These are phyloP conservation scores for Hypholoma fasciculare DNA, from an alignment of 768 basidiomycete species.

Conservation along the genomic window DNA sequence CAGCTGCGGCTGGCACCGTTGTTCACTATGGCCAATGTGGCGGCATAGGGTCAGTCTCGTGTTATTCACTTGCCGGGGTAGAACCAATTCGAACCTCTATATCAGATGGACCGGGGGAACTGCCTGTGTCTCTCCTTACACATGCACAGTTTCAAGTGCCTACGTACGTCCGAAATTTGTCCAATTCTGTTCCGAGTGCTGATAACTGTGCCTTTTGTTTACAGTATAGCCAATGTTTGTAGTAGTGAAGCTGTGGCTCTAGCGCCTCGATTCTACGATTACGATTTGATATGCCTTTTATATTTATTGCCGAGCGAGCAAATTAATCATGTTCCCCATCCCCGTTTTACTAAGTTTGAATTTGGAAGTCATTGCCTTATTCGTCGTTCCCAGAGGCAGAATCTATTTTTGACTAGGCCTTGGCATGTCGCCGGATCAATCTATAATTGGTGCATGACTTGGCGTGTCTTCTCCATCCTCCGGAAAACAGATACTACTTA, in stretches of 20 bases:
- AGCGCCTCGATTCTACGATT: too few relatives aligned
- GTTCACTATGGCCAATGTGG: constrained; percentile 45
- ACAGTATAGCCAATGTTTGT: constrained; percentile 36
- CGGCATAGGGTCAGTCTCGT: constrained; percentile 32
- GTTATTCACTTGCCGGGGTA: neutral
- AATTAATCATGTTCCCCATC: too few relatives aligned
- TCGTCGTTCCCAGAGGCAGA: too few relatives aligned
- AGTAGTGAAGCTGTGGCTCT: neutral
- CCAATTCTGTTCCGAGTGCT: neutral
- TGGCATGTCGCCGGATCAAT: too few relatives aligned
- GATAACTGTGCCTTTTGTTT: neutral
- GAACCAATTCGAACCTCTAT: neutral
- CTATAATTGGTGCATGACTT: too few relatives aligned
- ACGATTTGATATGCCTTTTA: too few relatives aligned
- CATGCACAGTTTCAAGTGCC: constrained; percentile 17
- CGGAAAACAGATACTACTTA: too few relatives aligned
- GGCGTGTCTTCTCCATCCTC: too few relatives aligned
- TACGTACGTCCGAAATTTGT: constrained; percentile 16
- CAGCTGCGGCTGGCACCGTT: constrained; percentile 27
- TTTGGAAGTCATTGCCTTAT: too few relatives aligned
- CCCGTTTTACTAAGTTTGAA: too few relatives aligned
- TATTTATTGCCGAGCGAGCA: neutral
- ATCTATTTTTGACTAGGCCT: too few relatives aligned
- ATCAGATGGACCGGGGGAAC: constrained; percentile 14
- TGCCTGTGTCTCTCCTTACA: constrained; percentile 21